Percentiles rank a stretch among this genome's conserved stretches.
Conservation (phyloP, 2,329 filamentous ascomycete species). For the Cryphonectria nitschkei region DNA sequence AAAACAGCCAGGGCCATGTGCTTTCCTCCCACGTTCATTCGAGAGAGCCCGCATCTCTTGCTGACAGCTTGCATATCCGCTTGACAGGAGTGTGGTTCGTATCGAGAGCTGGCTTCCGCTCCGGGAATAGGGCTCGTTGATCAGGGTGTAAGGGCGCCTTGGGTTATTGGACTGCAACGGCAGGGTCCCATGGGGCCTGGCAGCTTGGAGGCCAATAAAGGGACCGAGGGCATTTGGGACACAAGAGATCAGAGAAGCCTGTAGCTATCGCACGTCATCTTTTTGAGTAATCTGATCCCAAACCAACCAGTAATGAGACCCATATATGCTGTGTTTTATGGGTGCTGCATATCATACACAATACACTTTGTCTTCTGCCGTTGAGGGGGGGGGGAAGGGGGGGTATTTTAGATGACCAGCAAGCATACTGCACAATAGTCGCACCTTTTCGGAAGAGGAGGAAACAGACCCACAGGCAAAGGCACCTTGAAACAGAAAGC, state of each 20-base stretch:
- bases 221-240: background rate
- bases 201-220: background rate
- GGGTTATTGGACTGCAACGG: conserved; percentile 12
- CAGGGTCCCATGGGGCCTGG: background rate
- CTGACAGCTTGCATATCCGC: background rate
- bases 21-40: background rate
- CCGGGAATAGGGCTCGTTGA: conserved; percentile 15
- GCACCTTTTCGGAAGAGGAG: background rate
- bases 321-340: background rate
- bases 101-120: conserved; percentile 22
- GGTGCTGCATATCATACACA: background rate
- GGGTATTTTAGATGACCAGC: too few relatives aligned
- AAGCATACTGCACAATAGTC: background rate
- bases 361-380: background rate
- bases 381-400: too few relatives aligned
- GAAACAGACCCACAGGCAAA: background rate
- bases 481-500: background rate
- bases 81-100: background rate
- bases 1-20: background rate
- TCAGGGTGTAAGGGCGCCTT: conserved; percentile 9
- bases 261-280: background rate
- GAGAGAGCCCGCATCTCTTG: background rate
- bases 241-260: background rate
- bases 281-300: background rate
- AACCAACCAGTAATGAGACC: background rate